Conservation (phyloP, 176 grass and related monocot species). For the Paspalum vaginatum region DNA sequence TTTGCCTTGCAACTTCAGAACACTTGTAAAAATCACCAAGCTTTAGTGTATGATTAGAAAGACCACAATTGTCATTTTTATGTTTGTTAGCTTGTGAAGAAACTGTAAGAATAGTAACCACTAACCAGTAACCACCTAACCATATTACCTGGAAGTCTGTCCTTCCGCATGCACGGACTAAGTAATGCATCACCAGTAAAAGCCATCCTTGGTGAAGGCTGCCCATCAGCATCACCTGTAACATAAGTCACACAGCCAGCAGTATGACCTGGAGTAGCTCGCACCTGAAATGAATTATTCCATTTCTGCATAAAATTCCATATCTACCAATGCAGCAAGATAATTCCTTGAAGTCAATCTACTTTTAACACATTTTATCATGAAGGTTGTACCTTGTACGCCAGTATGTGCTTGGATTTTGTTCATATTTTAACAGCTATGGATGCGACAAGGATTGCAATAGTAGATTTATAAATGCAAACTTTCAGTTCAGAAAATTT, state of each 20-base stretch:
- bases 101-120: neutral
- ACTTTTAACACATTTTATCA: neutral
- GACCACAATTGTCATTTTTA: neutral
- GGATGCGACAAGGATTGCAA: neutral
- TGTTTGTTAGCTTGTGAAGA: slow-evolving; percentile 7
- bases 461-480: slow-evolving; percentile 1
- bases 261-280: slow-evolving; percentile 94
- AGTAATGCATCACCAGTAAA: slow-evolving; percentile 94
- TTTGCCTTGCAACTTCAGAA: slow-evolving; percentile 6
- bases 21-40: neutral
- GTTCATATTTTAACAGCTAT: neutral
- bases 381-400: neutral
- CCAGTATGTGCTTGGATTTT: neutral
- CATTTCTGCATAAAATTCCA: slow-evolving; percentile 28
- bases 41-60: neutral
- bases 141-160: slow-evolving; percentile 93
- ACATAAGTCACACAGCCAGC: slow-evolving; percentile 91
- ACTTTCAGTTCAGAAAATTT: slow-evolving; percentile 14
- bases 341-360: neutral
- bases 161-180: slow-evolving; percentile 90
- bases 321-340: slow-evolving; percentile 5
- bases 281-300: slow-evolving; percentile 58
- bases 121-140: neutral
- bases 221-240: slow-evolving; percentile 72
- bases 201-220: slow-evolving; percentile 87